A percentile compares a stretch with the other conserved stretches of the same genome.
Conservation (phyloP, 768 basidiomycete species). For the Mycena latifolia region DNA sequence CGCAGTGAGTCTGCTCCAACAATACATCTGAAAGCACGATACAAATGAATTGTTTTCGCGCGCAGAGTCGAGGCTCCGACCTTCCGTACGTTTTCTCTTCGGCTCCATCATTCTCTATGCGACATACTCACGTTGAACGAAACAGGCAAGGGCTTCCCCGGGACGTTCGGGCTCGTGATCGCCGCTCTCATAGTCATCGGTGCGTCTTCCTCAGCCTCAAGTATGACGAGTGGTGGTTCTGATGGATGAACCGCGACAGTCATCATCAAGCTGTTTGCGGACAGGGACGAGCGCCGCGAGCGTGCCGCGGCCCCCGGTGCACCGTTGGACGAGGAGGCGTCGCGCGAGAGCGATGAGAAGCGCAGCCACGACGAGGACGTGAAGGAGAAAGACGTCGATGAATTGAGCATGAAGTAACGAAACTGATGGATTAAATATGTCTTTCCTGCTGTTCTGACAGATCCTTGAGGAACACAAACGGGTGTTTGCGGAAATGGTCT, state of each 20-base stretch:
- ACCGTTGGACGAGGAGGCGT: slow-evolving; percentile 6
- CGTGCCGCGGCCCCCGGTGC: neutral
- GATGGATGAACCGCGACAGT: slow-evolving; percentile 27
- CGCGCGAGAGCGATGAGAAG: slow-evolving; percentile 21
- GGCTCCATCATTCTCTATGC: neutral
- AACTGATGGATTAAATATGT: neutral
- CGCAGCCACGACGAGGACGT: slow-evolving; percentile 6
- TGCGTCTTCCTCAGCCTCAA: slow-evolving; percentile 7
- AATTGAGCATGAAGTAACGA: slow-evolving; percentile 7
- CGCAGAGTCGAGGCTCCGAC: slow-evolving; percentile 27
- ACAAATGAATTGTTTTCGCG: neutral
- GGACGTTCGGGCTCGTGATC: slow-evolving; percentile 42
- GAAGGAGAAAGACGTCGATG: slow-evolving; percentile 10
- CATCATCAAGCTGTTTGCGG: slow-evolving; percentile 41
- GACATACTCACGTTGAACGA: neutral
- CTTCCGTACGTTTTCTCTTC: slow-evolving; percentile 29
- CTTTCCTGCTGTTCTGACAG: neutral
- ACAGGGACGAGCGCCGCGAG: slow-evolving; percentile 36
- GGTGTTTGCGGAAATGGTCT: neutral
- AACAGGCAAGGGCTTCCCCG: slow-evolving; percentile 40
- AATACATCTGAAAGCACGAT: neutral
- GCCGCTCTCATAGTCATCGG: slow-evolving; percentile 39
- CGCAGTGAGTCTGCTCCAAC: slow-evolving; percentile 34
- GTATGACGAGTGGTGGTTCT: too few species aligned
- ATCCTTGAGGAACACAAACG: too few species aligned